phyloP scores from a whole-genome alignment of 768 basidiomycete species.

The Antrodiella citrinella region DNA sequence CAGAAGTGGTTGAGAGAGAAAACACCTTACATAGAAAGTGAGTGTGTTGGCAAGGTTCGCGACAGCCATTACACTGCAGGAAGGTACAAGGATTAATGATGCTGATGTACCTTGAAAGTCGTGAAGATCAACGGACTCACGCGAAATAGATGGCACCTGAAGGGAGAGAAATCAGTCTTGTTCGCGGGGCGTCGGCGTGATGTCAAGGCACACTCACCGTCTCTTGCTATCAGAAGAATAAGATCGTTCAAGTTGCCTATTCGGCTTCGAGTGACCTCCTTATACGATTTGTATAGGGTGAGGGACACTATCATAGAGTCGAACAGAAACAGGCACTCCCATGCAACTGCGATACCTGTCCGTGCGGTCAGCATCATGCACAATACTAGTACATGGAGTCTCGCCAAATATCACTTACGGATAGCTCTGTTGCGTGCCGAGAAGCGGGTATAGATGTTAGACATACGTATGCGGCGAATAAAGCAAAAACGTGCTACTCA shows the following conservation, averaged over 20 bases:
- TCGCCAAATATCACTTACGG: neutral
- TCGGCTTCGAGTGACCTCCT: constrained; percentile 21
- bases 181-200: too few relatives aligned
- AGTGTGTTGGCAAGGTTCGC: constrained; percentile 43
- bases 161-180: neutral
- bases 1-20: neutral
- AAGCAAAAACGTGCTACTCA: too few relatives aligned
- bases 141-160: constrained; percentile 49
- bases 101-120: neutral
- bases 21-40: constrained; percentile 27
- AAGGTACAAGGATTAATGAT: neutral
- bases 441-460: neutral
- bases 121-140: constrained; percentile 26
- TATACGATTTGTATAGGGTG: constrained; percentile 38
- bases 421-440: neutral
- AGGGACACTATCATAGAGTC: constrained; percentile 40
- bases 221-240: constrained; percentile 35
- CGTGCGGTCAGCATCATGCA: neutral
- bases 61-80: constrained; percentile 39
- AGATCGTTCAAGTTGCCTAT: constrained; percentile 24
- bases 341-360: constrained; percentile 27
- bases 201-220: constrained; percentile 35
- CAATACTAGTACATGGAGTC: neutral
- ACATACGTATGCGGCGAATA: neutral
- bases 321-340: constrained; percentile 44